A percentile compares a stretch with the other conserved stretches of the same genome.
phyloP scores from a whole-genome alignment of 371 early-diverging fungal genomes.

The Syncephalastrum monosporum region DNA sequence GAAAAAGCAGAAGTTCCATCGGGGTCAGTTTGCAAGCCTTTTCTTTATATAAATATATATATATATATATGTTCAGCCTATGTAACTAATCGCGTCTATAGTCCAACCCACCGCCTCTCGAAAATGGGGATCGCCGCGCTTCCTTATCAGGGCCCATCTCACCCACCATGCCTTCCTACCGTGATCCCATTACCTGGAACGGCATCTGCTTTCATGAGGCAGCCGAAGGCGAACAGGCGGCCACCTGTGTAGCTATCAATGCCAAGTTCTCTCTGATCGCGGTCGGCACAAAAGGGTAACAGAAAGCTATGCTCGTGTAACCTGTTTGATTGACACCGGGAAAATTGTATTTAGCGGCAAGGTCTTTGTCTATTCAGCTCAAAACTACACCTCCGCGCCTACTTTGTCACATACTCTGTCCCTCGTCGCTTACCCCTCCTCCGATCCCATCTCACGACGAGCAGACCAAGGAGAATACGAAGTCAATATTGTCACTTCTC shows the following conservation, averaged over 20 bases:
- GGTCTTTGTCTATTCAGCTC: constrained; percentile 40
- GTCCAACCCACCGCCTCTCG: too few relatives aligned
- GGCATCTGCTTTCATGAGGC: constrained; percentile 41
- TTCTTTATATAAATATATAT: too few relatives aligned
- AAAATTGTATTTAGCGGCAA: constrained; percentile 21
- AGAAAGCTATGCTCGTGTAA: background rate
- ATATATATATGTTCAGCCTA: too few relatives aligned
- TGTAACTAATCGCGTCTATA: too few relatives aligned
- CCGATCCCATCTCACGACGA: constrained; percentile 1
- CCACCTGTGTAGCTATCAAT: constrained; percentile 44
- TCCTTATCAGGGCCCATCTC: background rate
- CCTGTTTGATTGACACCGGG: background rate
- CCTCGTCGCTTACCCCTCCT: constrained; percentile 4
- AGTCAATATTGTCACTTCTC: constrained; percentile 26
- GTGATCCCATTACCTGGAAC: constrained; percentile 33
- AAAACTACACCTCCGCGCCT: constrained; percentile 31
- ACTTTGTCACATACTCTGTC: constrained; percentile 28
- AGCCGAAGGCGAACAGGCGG: constrained; percentile 11
- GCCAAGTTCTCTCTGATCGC: constrained; percentile 47
- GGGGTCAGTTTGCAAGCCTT: background rate
- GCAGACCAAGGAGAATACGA: constrained; percentile 3
- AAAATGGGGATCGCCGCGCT: too few relatives aligned
- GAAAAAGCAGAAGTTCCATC: constrained; percentile 17
- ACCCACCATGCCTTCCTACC: constrained; percentile 29
- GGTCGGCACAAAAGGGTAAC: constrained; percentile 41